phyloP scores from a whole-genome alignment of 352 stramenopile genomes.

The Globisporangium apiculatum region DNA sequence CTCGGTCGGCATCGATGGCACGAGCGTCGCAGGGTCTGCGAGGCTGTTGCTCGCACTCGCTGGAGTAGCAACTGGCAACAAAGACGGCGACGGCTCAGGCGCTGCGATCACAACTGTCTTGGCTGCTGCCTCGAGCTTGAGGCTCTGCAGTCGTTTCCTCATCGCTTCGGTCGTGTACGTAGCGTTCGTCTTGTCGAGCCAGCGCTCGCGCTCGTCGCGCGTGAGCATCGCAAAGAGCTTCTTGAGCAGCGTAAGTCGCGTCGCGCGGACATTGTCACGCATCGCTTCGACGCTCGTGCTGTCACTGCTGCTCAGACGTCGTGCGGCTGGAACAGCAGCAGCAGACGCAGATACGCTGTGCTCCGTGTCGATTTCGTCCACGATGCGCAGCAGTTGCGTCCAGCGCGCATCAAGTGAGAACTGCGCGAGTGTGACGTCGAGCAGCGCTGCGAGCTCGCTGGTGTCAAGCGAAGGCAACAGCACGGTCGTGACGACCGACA shows the following conservation, averaged over 20 bases:
- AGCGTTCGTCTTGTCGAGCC: constrained; percentile 41
- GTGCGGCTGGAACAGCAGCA: not conserved
- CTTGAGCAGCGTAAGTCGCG: constrained; percentile 43
- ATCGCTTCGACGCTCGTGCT: constrained; percentile 4
- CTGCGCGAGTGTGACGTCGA: constrained; percentile 31
- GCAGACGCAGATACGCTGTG: not conserved
- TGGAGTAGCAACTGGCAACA: no score
- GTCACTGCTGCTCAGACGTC: not conserved
- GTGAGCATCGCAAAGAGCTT: constrained; percentile 50
- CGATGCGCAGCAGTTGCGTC: constrained; percentile 32
- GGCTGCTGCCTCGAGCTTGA: constrained; percentile 10
- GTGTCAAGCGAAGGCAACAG: constrained; percentile 44
- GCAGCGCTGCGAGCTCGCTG: constrained; percentile 28
- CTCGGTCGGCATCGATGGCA: constrained; percentile 38
- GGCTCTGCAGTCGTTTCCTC: constrained; percentile 20
- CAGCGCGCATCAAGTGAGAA: constrained; percentile 30
- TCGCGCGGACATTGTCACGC: constrained; percentile 18
- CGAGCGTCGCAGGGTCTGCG: constrained; percentile 21
- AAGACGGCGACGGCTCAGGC: constrained; percentile 1
- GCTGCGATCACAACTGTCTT: constrained; percentile 6
- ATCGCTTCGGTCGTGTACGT: constrained; percentile 37
- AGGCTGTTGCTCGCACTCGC: constrained; percentile 16
- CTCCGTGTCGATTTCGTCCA: constrained; percentile 33
- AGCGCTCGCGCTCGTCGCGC: constrained; percentile 33
- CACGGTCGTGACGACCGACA: constrained; percentile 29